These are phyloP conservation scores for Didymella keratinophila DNA, from an alignment of 2,329 filamentous ascomycete genomes.

Conservation along the genomic window DNA sequence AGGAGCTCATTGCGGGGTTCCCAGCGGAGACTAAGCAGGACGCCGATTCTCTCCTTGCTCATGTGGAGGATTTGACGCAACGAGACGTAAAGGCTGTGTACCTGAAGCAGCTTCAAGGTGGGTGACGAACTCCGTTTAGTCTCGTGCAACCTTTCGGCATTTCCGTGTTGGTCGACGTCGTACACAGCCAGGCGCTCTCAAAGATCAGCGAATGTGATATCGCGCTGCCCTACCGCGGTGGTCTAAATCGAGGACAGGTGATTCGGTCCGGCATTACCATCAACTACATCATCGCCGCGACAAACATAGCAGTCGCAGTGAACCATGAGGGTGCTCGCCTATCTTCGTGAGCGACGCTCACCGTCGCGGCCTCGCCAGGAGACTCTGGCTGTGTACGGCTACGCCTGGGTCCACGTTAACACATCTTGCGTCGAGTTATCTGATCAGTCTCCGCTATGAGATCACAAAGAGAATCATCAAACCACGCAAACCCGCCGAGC, in stretches of 20 bases:
- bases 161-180: conserved; percentile 18
- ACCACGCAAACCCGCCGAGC: conserved; percentile 18
- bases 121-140: conserved; percentile 27
- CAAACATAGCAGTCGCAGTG: conserved; percentile 33
- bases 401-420: neutral
- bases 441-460: conserved; percentile 24
- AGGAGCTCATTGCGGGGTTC: conserved; percentile 74
- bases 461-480: conserved; percentile 12
- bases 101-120: conserved; percentile 75
- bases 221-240: conserved; percentile 32
- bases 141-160: conserved; percentile 23
- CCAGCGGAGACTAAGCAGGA: conserved; percentile 69
- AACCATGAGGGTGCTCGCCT: conserved; percentile 21
- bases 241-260: conserved; percentile 26
- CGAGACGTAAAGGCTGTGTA: conserved; percentile 79
- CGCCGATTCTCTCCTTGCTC: conserved; percentile 67
- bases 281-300: conserved; percentile 33
- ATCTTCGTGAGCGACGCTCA: conserved; percentile 8
- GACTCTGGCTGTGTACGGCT: conserved; percentile 8
- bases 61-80: conserved; percentile 74
- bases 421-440: conserved; percentile 16
- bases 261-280: conserved; percentile 35
- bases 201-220: conserved; percentile 30
- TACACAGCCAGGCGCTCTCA: conserved; percentile 15
- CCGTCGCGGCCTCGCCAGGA: neutral